These are phyloP conservation scores for Leccinellum rugosiceps DNA, from an alignment of 768 basidiomycete genomes.

Conservation along the genomic window DNA sequence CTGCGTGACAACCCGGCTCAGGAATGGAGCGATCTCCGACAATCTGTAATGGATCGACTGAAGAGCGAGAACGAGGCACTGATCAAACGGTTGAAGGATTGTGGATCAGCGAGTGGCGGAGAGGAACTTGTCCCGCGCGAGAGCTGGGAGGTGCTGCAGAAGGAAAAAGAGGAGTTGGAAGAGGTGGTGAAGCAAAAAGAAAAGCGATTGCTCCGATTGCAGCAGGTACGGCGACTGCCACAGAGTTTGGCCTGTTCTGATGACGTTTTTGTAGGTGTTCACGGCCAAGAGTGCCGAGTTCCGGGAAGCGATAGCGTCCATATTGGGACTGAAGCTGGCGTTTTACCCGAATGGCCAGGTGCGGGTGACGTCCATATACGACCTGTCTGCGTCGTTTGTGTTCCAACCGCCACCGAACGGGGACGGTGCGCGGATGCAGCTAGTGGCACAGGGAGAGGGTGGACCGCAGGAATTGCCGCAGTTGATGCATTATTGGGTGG, in stretches of 20 bases:
- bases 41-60: slow-evolving; percentile 71
- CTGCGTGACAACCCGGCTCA: slow-evolving; percentile 80
- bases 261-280: slow-evolving; percentile 57
- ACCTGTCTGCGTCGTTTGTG: slow-evolving; percentile 82
- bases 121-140: slow-evolving; percentile 62
- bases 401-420: slow-evolving; percentile 59
- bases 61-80: slow-evolving; percentile 83
- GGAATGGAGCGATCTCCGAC: slow-evolving; percentile 73
- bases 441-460: slow-evolving; percentile 70
- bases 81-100: slow-evolving; percentile 57
- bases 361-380: slow-evolving; percentile 86
- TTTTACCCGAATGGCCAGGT: slow-evolving; percentile 92
- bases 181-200: slow-evolving; percentile 71
- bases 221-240: slow-evolving; percentile 75
- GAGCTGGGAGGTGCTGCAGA: slow-evolving; percentile 70
- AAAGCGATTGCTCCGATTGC: slow-evolving; percentile 72
- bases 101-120: not conserved
- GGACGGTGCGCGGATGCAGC: slow-evolving; percentile 59
- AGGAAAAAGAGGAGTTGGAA: slow-evolving; percentile 68
- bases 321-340: slow-evolving; percentile 87
- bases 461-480: slow-evolving; percentile 73
- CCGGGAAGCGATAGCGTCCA: slow-evolving; percentile 83
- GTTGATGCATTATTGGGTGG: slow-evolving; percentile 83
- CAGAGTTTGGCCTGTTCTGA: too few species aligned
- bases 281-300: slow-evolving; percentile 85